A percentile compares a stretch with the other conserved stretches of the same genome.
These are phyloP conservation scores for Xylaria longipes DNA, from an alignment of 495 filamentous ascomycete species.

Conservation along the genomic window DNA sequence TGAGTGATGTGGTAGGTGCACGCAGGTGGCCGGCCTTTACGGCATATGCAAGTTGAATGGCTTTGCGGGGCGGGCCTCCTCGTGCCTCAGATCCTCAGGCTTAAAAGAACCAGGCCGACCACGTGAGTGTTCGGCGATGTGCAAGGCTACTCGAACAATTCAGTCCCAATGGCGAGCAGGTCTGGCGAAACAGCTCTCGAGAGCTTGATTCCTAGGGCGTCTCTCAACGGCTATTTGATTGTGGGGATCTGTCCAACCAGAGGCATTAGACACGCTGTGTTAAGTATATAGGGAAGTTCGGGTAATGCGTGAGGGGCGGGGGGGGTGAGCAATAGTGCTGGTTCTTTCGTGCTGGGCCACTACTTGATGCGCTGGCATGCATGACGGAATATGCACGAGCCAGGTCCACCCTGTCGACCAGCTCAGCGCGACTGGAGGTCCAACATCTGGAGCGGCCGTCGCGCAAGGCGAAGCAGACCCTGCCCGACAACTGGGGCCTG, in stretches of 20 bases:
- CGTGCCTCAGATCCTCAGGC: constrained; percentile 50
- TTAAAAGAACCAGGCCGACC: constrained; percentile 44
- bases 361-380: constrained; percentile 65
- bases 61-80: constrained; percentile 54
- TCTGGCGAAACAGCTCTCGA: constrained; percentile 43
- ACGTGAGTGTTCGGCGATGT: constrained; percentile 49
- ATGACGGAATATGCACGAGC: constrained; percentile 63
- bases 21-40: constrained; percentile 58
- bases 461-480: constrained; percentile 41
- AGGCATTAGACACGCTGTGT: constrained; percentile 54
- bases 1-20: constrained; percentile 56
- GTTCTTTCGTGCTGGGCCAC: constrained; percentile 54
- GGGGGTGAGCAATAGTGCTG: constrained; percentile 47
- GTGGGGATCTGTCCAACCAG: constrained; percentile 54
- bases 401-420: constrained; percentile 54
- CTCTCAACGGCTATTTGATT: constrained; percentile 39
- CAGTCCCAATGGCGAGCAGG: constrained; percentile 24
- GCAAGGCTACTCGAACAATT: constrained; percentile 25
- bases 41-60: constrained; percentile 65
- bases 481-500: constrained; percentile 38
- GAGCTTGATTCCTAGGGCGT: constrained; percentile 43
- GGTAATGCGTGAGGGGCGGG: constrained; percentile 46
- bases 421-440: constrained; percentile 42
- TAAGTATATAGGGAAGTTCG: constrained; percentile 45
- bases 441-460: constrained; percentile 42